These are phyloP conservation scores for Aphelidium insulamus DNA, from an alignment of 371 early-diverging fungal genomes.

Conservation along the genomic window DNA sequence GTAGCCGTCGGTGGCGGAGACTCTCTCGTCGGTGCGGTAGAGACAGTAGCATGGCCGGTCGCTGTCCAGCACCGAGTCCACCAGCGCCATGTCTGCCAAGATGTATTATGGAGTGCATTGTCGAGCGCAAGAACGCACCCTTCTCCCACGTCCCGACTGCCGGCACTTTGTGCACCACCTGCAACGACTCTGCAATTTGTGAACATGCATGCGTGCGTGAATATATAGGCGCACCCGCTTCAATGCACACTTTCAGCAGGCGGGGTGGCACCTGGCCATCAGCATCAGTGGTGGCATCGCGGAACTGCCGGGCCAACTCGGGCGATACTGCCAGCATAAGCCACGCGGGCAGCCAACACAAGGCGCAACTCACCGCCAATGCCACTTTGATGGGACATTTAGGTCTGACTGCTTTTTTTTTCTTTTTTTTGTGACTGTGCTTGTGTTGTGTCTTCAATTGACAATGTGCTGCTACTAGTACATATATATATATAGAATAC, in stretches of 20 bases:
- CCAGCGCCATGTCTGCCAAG: conserved; percentile 18
- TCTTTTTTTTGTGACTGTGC: no score
- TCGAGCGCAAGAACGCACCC: conserved; percentile 12
- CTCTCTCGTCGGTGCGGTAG: conserved; percentile 31
- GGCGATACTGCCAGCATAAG: conserved; percentile 15
- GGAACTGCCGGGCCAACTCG: conserved; percentile 20
- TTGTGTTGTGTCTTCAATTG: no score
- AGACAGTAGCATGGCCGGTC: conserved; percentile 39
- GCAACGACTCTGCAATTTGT: conserved; percentile 13
- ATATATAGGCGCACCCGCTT: conserved; percentile 23
- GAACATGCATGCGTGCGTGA: conserved; percentile 11
- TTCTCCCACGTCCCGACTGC: conserved; percentile 26
- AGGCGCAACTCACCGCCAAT: conserved; percentile 16
- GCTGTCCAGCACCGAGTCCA: conserved; percentile 22
- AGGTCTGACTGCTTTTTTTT: no score
- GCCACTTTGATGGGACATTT: conserved; percentile 39
- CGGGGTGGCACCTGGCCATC: conserved; percentile 17
- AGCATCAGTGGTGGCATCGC: conserved; percentile 14
- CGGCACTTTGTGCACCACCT: conserved; percentile 16
- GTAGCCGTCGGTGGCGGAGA: conserved; percentile 11
- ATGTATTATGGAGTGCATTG: not conserved
- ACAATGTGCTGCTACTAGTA: no score
- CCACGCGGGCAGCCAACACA: not conserved
- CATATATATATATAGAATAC: no score
- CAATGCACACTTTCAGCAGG: no score